Conservation (phyloP, 2,329 filamentous ascomycete species). For the Colletotrichum caudatum region DNA sequence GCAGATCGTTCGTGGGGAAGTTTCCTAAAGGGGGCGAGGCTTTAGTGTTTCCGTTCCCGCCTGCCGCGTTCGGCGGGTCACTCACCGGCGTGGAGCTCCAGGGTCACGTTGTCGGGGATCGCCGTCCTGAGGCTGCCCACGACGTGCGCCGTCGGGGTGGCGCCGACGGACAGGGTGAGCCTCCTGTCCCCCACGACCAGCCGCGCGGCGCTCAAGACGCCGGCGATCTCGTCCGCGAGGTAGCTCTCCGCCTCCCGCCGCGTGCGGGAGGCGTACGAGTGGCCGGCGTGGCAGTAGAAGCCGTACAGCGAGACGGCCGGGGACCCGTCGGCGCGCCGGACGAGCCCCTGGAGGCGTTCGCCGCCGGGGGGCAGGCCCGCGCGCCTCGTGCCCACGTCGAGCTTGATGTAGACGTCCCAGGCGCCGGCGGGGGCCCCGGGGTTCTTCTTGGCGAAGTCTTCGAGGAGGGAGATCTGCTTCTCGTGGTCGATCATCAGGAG, state of each 20-base stretch:
- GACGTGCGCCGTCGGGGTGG: conserved; percentile 54
- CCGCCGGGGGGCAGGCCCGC: conserved; percentile 50
- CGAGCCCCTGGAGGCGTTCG: conserved; percentile 45
- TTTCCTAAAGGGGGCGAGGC: conserved; percentile 45
- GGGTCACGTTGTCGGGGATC: conserved; percentile 48
- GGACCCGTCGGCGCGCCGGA: conserved; percentile 47
- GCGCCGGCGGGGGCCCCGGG: conserved; percentile 31
- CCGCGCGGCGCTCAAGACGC: conserved; percentile 48
- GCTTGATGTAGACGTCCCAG: conserved; percentile 54
- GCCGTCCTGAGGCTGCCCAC: conserved; percentile 48
- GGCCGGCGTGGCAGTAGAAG: conserved; percentile 55
- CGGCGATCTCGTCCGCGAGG: conserved; percentile 49
- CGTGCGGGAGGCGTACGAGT: conserved; percentile 52
- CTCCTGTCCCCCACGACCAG: conserved; percentile 46
- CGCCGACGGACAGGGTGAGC: conserved; percentile 51
- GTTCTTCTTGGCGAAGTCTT: conserved; percentile 39
- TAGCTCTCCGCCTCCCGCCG: conserved; percentile 48
- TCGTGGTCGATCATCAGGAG: conserved; percentile 54
- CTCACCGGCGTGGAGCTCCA: conserved; percentile 53
- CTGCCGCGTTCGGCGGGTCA: neutral
- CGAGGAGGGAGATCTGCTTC: conserved; percentile 50
- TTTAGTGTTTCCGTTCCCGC: neutral
- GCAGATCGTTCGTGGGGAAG: conserved; percentile 54
- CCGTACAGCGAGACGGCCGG: conserved; percentile 50
- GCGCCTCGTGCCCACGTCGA: conserved; percentile 52